Percentiles rank a stretch among this genome's conserved stretches.
These are phyloP conservation scores for Didymellaceae sp. DNA, from an alignment of 2,329 filamentous ascomycete species.

Conservation along the genomic window DNA sequence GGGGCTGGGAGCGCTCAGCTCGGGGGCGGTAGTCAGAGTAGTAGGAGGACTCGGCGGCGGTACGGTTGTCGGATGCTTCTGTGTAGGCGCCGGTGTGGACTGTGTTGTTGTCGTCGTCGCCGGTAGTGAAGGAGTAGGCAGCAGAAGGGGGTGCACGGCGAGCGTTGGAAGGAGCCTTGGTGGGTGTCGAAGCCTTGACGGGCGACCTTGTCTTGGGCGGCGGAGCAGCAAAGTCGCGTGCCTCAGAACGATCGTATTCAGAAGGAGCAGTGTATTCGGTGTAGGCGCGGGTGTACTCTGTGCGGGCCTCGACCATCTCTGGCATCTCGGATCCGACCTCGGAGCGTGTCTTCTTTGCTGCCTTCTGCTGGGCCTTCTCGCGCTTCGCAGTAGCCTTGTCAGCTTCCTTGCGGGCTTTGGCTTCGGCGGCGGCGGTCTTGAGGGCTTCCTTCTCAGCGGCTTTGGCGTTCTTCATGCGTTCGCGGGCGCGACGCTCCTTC, in stretches of 20 bases:
- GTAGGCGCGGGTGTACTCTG: conserved; percentile 33
- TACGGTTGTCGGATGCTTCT: conserved; percentile 43
- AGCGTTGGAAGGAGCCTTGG: conserved; percentile 24
- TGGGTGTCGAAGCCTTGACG: conserved; percentile 19
- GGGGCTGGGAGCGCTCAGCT: conserved; percentile 39
- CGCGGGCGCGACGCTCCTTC: conserved; percentile 53
- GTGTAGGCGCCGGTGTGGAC: conserved; percentile 51
- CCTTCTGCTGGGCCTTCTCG: conserved; percentile 52
- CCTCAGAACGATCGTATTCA: conserved; percentile 20
- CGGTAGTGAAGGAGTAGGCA: conserved; percentile 58
- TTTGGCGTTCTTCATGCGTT: conserved; percentile 58
- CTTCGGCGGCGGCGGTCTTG: conserved; percentile 42
- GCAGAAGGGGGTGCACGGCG: conserved; percentile 46
- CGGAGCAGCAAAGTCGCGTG: conserved; percentile 16
- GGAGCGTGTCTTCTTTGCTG: conserved; percentile 49
- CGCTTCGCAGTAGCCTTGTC: conserved; percentile 45
- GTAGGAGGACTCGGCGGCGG: conserved; percentile 45
- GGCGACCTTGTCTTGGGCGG: conserved; percentile 22
- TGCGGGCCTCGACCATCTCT: conserved; percentile 37
- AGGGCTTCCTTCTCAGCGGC: conserved; percentile 47
- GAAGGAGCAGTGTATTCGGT: conserved; percentile 41
- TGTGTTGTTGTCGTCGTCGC: conserved; percentile 56
- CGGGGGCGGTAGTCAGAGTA: conserved; percentile 52
- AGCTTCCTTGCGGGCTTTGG: conserved; percentile 54
- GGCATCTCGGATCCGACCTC: conserved; percentile 40